These are phyloP conservation scores for Nakazawaea ambrosiae DNA, from an alignment of 805 yeast genomes.

Conservation along the genomic window DNA sequence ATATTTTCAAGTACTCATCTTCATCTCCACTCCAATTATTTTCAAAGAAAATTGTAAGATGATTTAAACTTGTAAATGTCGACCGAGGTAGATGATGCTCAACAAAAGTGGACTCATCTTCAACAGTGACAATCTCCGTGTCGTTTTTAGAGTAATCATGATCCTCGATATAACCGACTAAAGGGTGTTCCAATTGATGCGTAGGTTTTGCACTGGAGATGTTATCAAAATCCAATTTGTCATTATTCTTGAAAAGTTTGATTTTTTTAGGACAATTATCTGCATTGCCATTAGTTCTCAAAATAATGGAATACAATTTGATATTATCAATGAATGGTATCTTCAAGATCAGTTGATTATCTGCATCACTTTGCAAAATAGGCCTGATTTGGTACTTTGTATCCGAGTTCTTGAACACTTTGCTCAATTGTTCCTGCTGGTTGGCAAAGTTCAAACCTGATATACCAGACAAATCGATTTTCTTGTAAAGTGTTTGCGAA, in stretches of 20 bases:
- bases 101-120: slow-evolving; percentile 48
- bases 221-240: slow-evolving; percentile 65
- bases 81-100: slow-evolving; percentile 81
- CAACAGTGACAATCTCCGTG: slow-evolving; percentile 21
- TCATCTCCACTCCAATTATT: slow-evolving; percentile 58
- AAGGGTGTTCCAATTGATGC: slow-evolving; percentile 56
- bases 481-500: slow-evolving; percentile 58
- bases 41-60: slow-evolving; percentile 61
- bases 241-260: slow-evolving; percentile 66
- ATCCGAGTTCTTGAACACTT: slow-evolving; percentile 47
- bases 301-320: slow-evolving; percentile 63
- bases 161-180: slow-evolving; percentile 40
- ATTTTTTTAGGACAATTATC: slow-evolving; percentile 63
- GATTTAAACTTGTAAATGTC: slow-evolving; percentile 60
- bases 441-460: slow-evolving; percentile 58
- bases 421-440: slow-evolving; percentile 37
- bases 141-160: slow-evolving; percentile 22
- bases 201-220: slow-evolving; percentile 42
- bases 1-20: slow-evolving; percentile 50
- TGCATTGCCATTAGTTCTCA: slow-evolving; percentile 55
- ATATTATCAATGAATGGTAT: slow-evolving; percentile 78
- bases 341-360: slow-evolving; percentile 67
- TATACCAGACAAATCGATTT: slow-evolving; percentile 54
- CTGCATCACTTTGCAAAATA: slow-evolving; percentile 57
- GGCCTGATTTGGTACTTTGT: slow-evolving; percentile 42